These are phyloP conservation scores for Ilyonectria sp. DNA, from an alignment of 2,329 filamentous ascomycete genomes.

Conservation along the genomic window DNA sequence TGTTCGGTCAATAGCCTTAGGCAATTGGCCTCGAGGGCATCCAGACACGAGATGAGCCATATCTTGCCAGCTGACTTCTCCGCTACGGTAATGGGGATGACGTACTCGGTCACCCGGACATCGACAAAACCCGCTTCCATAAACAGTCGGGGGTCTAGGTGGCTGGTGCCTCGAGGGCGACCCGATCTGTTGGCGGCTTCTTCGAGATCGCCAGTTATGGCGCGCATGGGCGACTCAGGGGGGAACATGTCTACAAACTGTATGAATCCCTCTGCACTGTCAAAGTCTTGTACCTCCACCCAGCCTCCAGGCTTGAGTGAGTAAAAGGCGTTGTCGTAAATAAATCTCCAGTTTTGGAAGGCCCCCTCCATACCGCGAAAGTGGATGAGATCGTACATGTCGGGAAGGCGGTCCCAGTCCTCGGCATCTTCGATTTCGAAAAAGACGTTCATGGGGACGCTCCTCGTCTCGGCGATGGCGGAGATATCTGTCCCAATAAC, in stretches of 20 bases:
- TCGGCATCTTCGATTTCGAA: slow-evolving; percentile 74
- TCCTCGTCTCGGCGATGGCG: slow-evolving; percentile 68
- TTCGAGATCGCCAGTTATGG: slow-evolving; percentile 58
- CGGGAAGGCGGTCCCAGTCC: slow-evolving; percentile 69
- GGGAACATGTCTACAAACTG: slow-evolving; percentile 57
- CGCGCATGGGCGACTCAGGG: slow-evolving; percentile 61
- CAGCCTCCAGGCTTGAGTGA: slow-evolving; percentile 71
- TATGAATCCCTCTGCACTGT: slow-evolving; percentile 58
- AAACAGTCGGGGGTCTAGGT: slow-evolving; percentile 63
- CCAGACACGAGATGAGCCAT: slow-evolving; percentile 67
- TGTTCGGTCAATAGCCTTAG: slow-evolving; percentile 67
- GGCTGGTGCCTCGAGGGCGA: slow-evolving; percentile 60
- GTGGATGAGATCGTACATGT: slow-evolving; percentile 71
- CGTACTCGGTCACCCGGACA: slow-evolving; percentile 62
- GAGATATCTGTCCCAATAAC: slow-evolving; percentile 73
- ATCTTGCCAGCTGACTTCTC: slow-evolving; percentile 65
- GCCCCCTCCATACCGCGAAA: slow-evolving; percentile 70
- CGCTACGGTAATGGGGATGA: slow-evolving; percentile 63
- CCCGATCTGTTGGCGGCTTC: slow-evolving; percentile 62
- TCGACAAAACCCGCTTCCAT: slow-evolving; percentile 67
- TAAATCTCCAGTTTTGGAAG: slow-evolving; percentile 69
- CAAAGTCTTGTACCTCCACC: slow-evolving; percentile 70
- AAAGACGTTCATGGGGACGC: slow-evolving; percentile 71
- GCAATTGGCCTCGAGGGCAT: slow-evolving; percentile 64
- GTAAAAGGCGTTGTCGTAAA: slow-evolving; percentile 67